These are phyloP conservation scores for Saccharomycopsis fibuligera DNA, from an alignment of 805 yeast species.

Conservation along the genomic window DNA sequence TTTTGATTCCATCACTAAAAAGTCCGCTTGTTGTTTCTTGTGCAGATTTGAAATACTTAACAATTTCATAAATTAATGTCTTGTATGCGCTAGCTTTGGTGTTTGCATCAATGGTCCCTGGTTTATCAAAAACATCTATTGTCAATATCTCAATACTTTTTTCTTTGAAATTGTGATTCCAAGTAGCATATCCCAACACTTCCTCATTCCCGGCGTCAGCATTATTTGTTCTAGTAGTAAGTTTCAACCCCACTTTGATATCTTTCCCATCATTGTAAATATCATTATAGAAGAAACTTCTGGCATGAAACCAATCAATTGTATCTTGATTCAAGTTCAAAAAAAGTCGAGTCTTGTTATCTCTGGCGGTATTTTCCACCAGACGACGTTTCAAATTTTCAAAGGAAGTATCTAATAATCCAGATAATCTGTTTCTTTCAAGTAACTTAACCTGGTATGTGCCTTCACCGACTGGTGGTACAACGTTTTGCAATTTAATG, in stretches of 20 bases:
- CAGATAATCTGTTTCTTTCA: slow-evolving; percentile 29
- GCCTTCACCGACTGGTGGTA: not conserved
- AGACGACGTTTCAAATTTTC: not conserved
- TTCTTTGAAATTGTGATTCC: slow-evolving; percentile 40
- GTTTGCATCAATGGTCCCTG: slow-evolving; percentile 10
- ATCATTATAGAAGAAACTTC: slow-evolving; percentile 20
- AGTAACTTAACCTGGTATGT: slow-evolving; percentile 24
- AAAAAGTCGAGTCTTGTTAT: slow-evolving; percentile 24
- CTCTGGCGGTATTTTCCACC: not conserved
- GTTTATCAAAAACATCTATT: slow-evolving; percentile 20
- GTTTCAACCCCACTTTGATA: slow-evolving; percentile 29
- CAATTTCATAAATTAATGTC: slow-evolving; percentile 18
- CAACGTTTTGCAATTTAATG: not conserved
- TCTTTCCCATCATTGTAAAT: slow-evolving; percentile 9
- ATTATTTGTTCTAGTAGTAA: slow-evolving; percentile 5
- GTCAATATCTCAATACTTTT: slow-evolving; percentile 28
- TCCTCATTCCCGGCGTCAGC: slow-evolving; percentile 22
- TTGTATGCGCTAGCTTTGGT: slow-evolving; percentile 4
- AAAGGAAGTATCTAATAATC: slow-evolving; percentile 24
- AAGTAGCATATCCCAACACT: slow-evolving; percentile 30
- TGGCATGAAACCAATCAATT: slow-evolving; percentile 29
- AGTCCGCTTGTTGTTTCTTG: slow-evolving; percentile 22
- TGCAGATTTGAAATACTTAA: slow-evolving; percentile 33
- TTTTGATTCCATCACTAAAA: slow-evolving; percentile 26
- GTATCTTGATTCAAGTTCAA: slow-evolving; percentile 33